phyloP scores from a whole-genome alignment of 768 basidiomycete genomes.

The Russula griseocarnosa region DNA sequence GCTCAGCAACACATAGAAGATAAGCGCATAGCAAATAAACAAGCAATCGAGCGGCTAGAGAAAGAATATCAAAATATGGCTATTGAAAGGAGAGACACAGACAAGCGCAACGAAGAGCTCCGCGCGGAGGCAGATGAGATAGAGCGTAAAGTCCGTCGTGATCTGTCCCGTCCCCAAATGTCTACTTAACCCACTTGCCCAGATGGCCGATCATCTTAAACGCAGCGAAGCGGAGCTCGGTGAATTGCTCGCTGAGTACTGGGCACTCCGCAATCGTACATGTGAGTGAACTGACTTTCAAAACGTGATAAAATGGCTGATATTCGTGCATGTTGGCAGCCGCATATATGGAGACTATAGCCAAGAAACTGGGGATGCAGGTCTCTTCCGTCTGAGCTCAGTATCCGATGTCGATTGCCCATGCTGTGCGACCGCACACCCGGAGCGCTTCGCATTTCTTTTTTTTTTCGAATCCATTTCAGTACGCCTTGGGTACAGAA shows the following conservation, averaged over 20 bases:
- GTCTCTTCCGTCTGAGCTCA: slow-evolving; percentile 26
- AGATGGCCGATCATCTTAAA: slow-evolving; percentile 77
- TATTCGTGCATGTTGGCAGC: slow-evolving; percentile 41
- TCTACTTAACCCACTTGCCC: background rate
- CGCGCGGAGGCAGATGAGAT: slow-evolving; percentile 64
- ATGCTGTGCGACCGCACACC: too few relatives aligned
- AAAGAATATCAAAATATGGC: slow-evolving; percentile 78
- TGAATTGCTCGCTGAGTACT: slow-evolving; percentile 78
- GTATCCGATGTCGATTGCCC: background rate
- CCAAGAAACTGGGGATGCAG: slow-evolving; percentile 70
- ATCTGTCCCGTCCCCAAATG: background rate
- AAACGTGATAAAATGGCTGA: background rate
- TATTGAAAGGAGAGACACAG: slow-evolving; percentile 69
- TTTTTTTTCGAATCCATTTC: too few relatives aligned
- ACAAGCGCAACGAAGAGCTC: slow-evolving; percentile 73
- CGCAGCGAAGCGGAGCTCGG: slow-evolving; percentile 75
- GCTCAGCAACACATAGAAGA: slow-evolving; percentile 79
- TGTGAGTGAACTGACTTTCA: slow-evolving; percentile 42
- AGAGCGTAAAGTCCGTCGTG: slow-evolving; percentile 54
- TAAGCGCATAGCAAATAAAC: slow-evolving; percentile 65
- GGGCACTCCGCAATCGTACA: slow-evolving; percentile 71
- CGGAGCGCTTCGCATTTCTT: background rate
- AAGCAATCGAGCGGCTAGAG: slow-evolving; percentile 71
- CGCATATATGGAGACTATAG: slow-evolving; percentile 82
- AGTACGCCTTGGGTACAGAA: too few relatives aligned